These are phyloP conservation scores for Diplodia mutila DNA, from an alignment of 2,329 filamentous ascomycete genomes.

Conservation along the genomic window DNA sequence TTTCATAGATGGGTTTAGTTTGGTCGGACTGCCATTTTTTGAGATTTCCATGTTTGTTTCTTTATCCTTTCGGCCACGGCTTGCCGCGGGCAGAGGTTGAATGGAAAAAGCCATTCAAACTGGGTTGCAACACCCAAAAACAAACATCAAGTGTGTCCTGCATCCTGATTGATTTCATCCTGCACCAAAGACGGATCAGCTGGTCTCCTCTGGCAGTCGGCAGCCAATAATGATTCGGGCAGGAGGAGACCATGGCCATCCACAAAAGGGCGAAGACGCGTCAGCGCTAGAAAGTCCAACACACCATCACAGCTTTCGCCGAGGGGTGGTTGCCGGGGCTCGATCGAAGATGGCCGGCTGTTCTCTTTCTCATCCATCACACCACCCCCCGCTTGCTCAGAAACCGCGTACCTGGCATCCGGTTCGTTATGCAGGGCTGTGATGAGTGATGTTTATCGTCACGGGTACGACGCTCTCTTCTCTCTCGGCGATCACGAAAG, in stretches of 20 bases:
- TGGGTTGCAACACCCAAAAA: neutral
- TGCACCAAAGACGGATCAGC: neutral
- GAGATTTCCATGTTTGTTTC: neutral
- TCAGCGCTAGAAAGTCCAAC: neutral
- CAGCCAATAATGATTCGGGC: neutral
- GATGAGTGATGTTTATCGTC: neutral
- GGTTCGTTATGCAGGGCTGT: neutral
- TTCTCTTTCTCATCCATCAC: neutral
- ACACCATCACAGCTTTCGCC: neutral
- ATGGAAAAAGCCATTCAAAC: neutral
- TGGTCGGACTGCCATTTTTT: neutral
- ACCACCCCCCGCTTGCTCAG: neutral
- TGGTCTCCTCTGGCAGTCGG: neutral
- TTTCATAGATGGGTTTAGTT: conserved; percentile 4
- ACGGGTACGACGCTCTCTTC: neutral
- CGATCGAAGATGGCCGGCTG: neutral
- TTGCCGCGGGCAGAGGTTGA: neutral
- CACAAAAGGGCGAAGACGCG: neutral
- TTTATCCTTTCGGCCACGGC: neutral
- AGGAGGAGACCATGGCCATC: neutral
- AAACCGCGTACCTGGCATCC: neutral
- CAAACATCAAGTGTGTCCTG: neutral
- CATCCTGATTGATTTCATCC: neutral
- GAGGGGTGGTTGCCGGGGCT: neutral
- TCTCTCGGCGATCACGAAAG: neutral